Base-by-base conservation (phyloP, 257 asterid species). In the Verbascum thapsus region DNA sequence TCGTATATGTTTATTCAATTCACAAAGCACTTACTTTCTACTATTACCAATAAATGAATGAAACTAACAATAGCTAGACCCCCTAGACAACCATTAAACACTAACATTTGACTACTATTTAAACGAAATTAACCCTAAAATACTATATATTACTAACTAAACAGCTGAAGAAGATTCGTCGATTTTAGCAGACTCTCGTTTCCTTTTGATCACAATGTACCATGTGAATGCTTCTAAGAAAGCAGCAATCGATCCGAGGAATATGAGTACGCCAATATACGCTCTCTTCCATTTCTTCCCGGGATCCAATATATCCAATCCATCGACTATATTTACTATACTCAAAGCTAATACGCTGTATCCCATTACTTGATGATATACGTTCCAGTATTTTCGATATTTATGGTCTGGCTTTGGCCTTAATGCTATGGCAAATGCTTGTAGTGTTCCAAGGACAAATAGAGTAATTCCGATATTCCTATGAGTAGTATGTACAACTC, bases 351-450 rank as follows among this genome's bases (percentile, higher is more conserved):
- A 77, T 19, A 75, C 80, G 0, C 72, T 8, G 70, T 81, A 81
- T 37, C 86, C 86, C 18, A 62, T 19, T 7, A 13, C 19, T 17
- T 64, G 67, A 32, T 81, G 86, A 61, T 81, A 81, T 3, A 81
- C 23, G 77, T 81, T 81, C 86, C 86, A 81, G 60, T 74, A 74
- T 4, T 74, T 2, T 66, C 86, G 77, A 58, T 26, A 77, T 49
- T 81, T 81, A 51, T 81, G 81, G 22, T 81, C 80, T 4, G 76
- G 76, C 75, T 74, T 77, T 20, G 86, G 86, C 72, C 86, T 72
- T 58, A 81, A 61, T 0, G 77, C 63, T 74, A 81, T 23, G 13
- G 86, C 86, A 52, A 77, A 77, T 58, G 68, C 71, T 72, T 79
- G 84, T 61, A 79, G 64, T 0, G 84, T 79, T 22, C 65, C 84